Evolutionary conservation across 352 stramenopile species (phyloP).

Genomic region (Globisporangium rhizosaccharum): DNA sequence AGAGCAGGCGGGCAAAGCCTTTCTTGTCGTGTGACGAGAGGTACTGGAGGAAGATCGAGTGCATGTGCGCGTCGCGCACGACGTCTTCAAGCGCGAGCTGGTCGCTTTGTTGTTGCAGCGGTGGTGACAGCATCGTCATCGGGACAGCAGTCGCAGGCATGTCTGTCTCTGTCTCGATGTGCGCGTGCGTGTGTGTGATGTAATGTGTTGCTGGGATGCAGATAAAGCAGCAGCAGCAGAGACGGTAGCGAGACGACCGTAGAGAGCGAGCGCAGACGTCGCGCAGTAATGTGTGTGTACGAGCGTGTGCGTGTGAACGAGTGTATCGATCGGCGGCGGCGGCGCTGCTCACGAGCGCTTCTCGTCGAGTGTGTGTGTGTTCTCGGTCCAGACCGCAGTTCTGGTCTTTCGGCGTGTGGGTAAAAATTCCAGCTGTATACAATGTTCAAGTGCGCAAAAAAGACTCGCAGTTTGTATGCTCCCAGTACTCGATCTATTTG

Average conservation of each 20-base stretch:
- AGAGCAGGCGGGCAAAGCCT: slow-evolving; percentile 71
- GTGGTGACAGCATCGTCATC: background rate
- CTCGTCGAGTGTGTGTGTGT: too few species aligned
- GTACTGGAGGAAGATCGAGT: slow-evolving; percentile 79
- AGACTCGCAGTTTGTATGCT: too few species aligned
- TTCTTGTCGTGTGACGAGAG: slow-evolving; percentile 60
- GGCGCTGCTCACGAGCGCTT: too few species aligned
- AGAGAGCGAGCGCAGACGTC: background rate
- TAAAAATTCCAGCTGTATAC: too few species aligned
- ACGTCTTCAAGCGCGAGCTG: slow-evolving; percentile 63
- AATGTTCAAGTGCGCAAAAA: too few species aligned
- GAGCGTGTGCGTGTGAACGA: too few species aligned
- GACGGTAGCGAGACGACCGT: background rate
- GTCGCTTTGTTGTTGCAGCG: background rate
- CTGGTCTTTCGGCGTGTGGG: too few species aligned
- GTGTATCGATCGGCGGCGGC: too few species aligned
- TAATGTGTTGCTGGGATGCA: background rate
- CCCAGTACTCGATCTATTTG: too few species aligned
- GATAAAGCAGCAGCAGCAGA: background rate
- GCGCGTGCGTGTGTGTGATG: background rate
- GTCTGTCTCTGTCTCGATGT: background rate
- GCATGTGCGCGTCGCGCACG: slow-evolving; percentile 68
- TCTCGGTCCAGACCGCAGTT: too few species aligned
- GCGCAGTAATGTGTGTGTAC: too few species aligned
- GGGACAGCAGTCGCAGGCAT: slow-evolving; percentile 11